Conservation (phyloP, 1,284 basidiomycete species). For the Rhodotorula sp. region DNA sequence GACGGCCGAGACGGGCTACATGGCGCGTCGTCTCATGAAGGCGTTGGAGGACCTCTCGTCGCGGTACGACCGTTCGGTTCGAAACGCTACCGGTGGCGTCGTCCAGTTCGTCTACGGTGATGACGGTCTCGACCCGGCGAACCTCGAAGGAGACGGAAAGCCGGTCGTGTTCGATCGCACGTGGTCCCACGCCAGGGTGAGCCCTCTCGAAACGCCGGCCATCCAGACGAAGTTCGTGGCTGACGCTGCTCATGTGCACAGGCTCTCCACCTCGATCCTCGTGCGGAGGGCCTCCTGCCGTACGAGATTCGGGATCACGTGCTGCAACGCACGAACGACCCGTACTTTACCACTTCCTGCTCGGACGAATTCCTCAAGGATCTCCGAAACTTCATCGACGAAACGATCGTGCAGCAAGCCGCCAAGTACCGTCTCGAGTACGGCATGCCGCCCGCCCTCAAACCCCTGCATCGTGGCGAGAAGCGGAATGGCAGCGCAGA, state of each 20-base stretch:
- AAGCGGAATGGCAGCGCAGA: constrained; percentile 9
- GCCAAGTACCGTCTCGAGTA: constrained; percentile 69
- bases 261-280: constrained; percentile 56
- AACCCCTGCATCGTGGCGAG: constrained; percentile 14
- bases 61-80: constrained; percentile 95
- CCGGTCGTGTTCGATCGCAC: constrained; percentile 86
- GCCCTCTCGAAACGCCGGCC: constrained; percentile 43
- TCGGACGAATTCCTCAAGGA: constrained; percentile 54
- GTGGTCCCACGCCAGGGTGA: constrained; percentile 82
- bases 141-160: constrained; percentile 80
- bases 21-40: constrained; percentile 99
- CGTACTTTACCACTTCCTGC: constrained; percentile 58
- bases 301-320: constrained; percentile 81
- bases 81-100: constrained; percentile 93
- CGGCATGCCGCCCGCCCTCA: constrained; percentile 79
- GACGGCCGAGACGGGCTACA: constrained; percentile 99
- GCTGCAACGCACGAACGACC: constrained; percentile 62
- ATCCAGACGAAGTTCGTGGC: background rate
- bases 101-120: constrained; percentile 98
- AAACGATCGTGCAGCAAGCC: constrained; percentile 67
- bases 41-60: constrained; percentile 96
- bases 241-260: constrained; percentile 46
- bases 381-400: constrained; percentile 70
- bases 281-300: constrained; percentile 69
- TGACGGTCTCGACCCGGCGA: constrained; percentile 95